Conservation (phyloP, 306 rosid genomes). For the Corylus heterophylla region DNA sequence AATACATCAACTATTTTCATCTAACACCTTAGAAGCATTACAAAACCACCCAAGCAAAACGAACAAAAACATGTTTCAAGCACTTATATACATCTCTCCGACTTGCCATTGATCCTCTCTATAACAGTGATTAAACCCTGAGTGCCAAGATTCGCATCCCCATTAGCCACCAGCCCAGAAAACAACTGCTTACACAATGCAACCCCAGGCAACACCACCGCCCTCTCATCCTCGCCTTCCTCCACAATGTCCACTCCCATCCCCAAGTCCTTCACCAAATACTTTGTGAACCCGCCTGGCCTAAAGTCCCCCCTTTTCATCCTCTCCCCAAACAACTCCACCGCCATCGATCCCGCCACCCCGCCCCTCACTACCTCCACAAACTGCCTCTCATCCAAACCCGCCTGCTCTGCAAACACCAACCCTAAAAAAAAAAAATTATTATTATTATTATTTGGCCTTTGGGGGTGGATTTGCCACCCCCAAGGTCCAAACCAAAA, state of each 20-base stretch:
- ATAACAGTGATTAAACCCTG: conserved; percentile 73
- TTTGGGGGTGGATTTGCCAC: too few species aligned
- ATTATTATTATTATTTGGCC: too few species aligned
- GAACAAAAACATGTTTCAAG: too few species aligned
- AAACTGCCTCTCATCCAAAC: conserved; percentile 52
- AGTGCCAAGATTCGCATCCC: conserved; percentile 67
- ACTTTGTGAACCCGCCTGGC: conserved; percentile 71
- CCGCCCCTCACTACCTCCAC: conserved; percentile 58
- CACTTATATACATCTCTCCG: too few species aligned
- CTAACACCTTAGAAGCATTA: too few species aligned
- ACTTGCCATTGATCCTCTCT: conserved; percentile 33
- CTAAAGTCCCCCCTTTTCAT: conserved; percentile 57
- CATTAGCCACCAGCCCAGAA: conserved; percentile 74
- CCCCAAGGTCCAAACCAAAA: too few species aligned
- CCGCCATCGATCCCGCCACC: conserved; percentile 57
- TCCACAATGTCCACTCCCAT: conserved; percentile 73
- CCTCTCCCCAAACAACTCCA: conserved; percentile 77
- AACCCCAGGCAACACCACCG: conserved; percentile 76
- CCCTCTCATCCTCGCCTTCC: conserved; percentile 39
- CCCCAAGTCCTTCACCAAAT: conserved; percentile 86
- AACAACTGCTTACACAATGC: conserved; percentile 64
- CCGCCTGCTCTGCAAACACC: conserved; percentile 70
- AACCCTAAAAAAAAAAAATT: conserved; percentile 23
- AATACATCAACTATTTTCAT: too few species aligned
- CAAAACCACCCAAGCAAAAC: too few species aligned